A percentile compares a stretch with the other conserved stretches of the same genome.
Conservation (phyloP, 306 rosid genomes). For the Quercus mongolica region DNA sequence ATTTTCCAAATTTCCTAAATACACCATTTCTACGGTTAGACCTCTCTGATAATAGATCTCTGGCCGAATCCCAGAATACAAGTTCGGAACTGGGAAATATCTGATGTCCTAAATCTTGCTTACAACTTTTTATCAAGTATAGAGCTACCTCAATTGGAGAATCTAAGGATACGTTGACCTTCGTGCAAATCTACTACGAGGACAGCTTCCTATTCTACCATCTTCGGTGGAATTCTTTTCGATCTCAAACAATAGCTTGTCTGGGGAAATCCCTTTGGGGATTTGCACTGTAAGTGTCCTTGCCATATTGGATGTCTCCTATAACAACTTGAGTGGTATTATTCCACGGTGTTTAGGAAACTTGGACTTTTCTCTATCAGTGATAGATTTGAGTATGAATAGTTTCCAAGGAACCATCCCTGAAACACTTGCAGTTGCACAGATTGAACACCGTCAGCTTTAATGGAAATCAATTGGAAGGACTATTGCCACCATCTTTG, state of each 20-base stretch:
- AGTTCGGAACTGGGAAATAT: background rate
- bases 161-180: accelerated
- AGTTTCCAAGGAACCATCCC: conserved; percentile 29
- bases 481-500: conserved; percentile 25
- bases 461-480: conserved; percentile 28
- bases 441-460: conserved; percentile 9
- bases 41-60: too few species aligned
- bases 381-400: conserved; percentile 28
- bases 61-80: too few species aligned
- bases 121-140: conserved; percentile 6
- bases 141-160: conserved; percentile 1
- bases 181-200: conserved; percentile 25
- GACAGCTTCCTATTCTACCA: conserved; percentile 17
- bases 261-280: conserved; percentile 12
- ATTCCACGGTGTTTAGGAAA: conserved; percentile 26
- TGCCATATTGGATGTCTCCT: background rate
- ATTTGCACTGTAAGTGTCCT: background rate
- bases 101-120: background rate
- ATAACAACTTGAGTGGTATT: conserved; percentile 10
- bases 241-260: conserved; percentile 26
- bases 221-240: background rate
- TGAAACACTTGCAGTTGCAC: background rate
- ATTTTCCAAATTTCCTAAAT: conserved; percentile 20
- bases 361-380: background rate
- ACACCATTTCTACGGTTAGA: too few species aligned